Evolutionary conservation across 495 filamentous ascomycete species (phyloP), one percentile per base, ranked within the genome.

Genomic region (Aspergillus ostianus): DNA sequence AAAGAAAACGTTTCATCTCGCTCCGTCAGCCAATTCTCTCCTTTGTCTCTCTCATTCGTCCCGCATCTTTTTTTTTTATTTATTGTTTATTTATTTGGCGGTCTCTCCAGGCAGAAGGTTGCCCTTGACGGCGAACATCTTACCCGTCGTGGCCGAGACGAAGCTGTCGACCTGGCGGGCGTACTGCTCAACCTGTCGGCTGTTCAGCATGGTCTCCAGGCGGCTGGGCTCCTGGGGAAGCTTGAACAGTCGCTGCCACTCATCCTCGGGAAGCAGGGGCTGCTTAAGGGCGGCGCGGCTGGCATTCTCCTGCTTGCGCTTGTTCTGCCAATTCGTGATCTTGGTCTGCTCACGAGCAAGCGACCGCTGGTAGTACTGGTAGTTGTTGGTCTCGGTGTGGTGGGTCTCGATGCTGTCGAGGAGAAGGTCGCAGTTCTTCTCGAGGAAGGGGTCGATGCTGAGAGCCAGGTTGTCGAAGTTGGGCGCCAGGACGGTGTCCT

Each of bases 221-320:
- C 95, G 82, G 73, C 88, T 92, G 55, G 94, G 94, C 78, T 98
- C 94, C 73, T 89, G 84, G 19, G 94, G 94, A 52, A 98, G 83
- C 84, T 98, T 98, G 84, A 97, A 98, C 66, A 98, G 78, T 68
- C 91, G 88, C 77, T 93, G 90, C 94, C 94, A 98, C 77, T 98
- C 95, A 68, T 97, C 93, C 79, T 98, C 94, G 18, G 93, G 93
- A 44, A 98, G 83, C 32, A 86, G 85, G 30, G 86, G 76, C 77
- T 97, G 92, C 83, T 98, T 98, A 60, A 93, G 88, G 15, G 91
- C 85, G 51, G 84, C 80, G 29, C 95, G 84, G 52, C 85, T 85
- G 30, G 87, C 88, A 73, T 98, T 98, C 82, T 98, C 95, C 21
- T 90, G 86, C 79, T 94, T 93, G 64, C 94, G 87, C 85, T 98